phyloP scores from a whole-genome alignment of 2,329 filamentous ascomycete species.

The Colletotrichum nymphaeae region DNA sequence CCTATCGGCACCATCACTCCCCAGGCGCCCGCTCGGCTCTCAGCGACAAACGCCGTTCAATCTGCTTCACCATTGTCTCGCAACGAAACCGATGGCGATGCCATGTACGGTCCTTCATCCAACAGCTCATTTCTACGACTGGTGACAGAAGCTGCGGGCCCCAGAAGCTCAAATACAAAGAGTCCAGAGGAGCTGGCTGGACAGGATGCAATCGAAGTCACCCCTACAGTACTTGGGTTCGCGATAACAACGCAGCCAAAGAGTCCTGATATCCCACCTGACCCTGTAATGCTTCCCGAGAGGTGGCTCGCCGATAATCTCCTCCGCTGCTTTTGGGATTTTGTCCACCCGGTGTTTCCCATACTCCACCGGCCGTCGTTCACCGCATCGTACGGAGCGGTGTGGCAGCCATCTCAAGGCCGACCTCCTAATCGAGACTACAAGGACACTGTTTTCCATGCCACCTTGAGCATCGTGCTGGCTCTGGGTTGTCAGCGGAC shows the following conservation, averaged over 20 bases:
- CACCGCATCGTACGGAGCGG: constrained; percentile 17
- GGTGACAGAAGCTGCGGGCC: background rate
- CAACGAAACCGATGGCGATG: background rate
- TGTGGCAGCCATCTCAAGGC: constrained; percentile 20
- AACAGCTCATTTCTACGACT: constrained; percentile 14
- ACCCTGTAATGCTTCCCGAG: constrained; percentile 6
- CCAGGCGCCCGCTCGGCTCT: too few species aligned
- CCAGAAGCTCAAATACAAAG: background rate
- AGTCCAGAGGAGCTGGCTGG: background rate
- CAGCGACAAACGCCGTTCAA: background rate
- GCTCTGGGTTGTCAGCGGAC: constrained; percentile 43
- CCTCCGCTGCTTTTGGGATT: constrained; percentile 34
- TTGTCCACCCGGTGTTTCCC: constrained; percentile 37
- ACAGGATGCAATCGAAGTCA: background rate
- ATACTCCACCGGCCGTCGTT: constrained; percentile 33
- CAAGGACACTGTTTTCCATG: constrained; percentile 36
- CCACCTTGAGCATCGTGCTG: constrained; percentile 45
- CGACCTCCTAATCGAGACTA: background rate
- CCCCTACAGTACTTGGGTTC: constrained; percentile 5
- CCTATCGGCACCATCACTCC: background rate
- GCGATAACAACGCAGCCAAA: background rate
- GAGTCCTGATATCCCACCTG: background rate
- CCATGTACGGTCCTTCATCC: background rate
- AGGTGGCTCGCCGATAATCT: constrained; percentile 24
- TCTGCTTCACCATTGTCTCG: background rate